Evolutionary conservation across 2,329 filamentous ascomycete genomes (phyloP).

Genomic region (Colletotrichum sp.): DNA sequence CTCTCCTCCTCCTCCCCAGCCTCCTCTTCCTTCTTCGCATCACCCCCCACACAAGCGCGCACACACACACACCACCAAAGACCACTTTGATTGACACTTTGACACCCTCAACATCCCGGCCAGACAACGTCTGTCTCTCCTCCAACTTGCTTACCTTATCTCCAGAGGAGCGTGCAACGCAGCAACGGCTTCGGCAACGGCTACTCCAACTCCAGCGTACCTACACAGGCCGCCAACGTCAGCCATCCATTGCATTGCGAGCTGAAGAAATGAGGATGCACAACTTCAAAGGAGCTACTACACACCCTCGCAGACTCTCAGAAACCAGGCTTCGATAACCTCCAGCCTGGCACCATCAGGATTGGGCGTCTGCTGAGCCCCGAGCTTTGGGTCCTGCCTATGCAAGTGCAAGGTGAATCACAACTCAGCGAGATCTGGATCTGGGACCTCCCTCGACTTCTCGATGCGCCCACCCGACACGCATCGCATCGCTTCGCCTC

Average conservation of each 20-base stretch:
- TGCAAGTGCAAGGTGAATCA: constrained; percentile 5
- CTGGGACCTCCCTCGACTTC: not conserved
- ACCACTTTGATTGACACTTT: not conserved
- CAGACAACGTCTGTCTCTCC: not conserved
- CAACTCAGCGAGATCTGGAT: not conserved
- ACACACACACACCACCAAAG: not conserved
- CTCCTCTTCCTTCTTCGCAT: not conserved
- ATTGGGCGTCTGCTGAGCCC: not conserved
- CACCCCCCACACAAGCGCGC: not conserved
- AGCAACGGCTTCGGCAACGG: not conserved
- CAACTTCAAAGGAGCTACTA: not conserved
- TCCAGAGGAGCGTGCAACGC: not conserved
- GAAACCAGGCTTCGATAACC: not conserved
- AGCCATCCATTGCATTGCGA: not conserved
- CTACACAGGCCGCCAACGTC: not conserved
- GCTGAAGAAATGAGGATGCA: not conserved
- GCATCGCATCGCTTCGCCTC: not conserved
- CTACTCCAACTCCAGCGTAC: not conserved
- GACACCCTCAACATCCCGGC: not conserved
- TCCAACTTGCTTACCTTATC: not conserved
- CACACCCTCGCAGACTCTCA: not conserved
- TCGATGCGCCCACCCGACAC: not conserved
- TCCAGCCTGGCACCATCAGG: not conserved
- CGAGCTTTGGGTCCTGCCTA: not conserved
- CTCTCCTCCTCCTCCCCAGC: not conserved